Conservation (phyloP, 1,284 basidiomycete genomes). For the Hemileia vastatrix region DNA sequence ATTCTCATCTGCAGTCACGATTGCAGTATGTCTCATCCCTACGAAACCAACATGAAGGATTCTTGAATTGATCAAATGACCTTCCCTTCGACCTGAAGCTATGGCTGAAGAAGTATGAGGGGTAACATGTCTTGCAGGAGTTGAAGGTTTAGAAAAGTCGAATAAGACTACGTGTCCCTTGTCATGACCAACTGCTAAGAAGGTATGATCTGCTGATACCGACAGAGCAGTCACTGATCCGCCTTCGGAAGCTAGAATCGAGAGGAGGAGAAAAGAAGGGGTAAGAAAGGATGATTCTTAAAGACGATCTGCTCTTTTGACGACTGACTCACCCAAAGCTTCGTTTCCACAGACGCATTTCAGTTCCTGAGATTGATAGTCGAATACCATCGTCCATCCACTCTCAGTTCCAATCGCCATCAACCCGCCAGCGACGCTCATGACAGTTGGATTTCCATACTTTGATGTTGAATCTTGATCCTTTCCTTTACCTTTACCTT, state of each 20-base stretch:
- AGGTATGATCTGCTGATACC: constrained; percentile 87
- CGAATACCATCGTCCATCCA: constrained; percentile 72
- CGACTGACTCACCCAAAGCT: constrained; percentile 51
- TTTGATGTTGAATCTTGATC: not conserved
- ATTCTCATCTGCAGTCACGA: constrained; percentile 79
- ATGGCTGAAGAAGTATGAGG: constrained; percentile 62
- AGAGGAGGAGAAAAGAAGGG: not conserved
- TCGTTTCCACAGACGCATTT: constrained; percentile 66
- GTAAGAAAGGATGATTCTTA: not conserved
- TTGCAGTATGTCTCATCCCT: constrained; percentile 80
- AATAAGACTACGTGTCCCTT: constrained; percentile 78
- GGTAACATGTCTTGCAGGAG: constrained; percentile 56
- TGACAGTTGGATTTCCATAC: constrained; percentile 66
- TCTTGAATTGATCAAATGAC: constrained; percentile 71
- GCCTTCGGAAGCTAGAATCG: constrained; percentile 51
- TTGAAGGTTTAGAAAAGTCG: constrained; percentile 59
- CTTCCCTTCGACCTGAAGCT: constrained; percentile 75
- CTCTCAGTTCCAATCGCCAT: constrained; percentile 76
- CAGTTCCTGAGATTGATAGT: constrained; percentile 77
- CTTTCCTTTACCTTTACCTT: not conserved
- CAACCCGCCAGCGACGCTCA: constrained; percentile 76
- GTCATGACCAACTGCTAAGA: constrained; percentile 75
- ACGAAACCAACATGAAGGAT: constrained; percentile 81
- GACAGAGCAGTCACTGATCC: constrained; percentile 82
- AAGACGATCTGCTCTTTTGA: constrained; percentile 12